phyloP scores from a whole-genome alignment of 805 yeast species.

The Monosporozyma yasuniensis region DNA sequence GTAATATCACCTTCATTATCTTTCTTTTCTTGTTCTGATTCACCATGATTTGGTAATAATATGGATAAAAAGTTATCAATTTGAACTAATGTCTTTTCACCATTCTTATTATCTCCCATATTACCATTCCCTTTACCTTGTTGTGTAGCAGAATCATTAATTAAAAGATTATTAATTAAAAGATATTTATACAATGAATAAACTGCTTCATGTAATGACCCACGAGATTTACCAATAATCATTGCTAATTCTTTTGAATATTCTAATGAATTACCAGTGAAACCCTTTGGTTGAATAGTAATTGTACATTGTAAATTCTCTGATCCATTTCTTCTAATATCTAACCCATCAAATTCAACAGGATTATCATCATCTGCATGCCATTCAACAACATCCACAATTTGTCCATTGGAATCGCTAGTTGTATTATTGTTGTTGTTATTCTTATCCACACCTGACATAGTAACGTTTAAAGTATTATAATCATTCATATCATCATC shows the following conservation, averaged over 20 bases:
- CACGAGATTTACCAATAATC: slow-evolving; percentile 66
- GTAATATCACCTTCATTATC: slow-evolving; percentile 5
- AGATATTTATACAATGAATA: slow-evolving; percentile 74
- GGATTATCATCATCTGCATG: slow-evolving; percentile 51
- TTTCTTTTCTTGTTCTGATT: too few relatives aligned
- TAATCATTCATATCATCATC: not conserved
- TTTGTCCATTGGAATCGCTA: slow-evolving; percentile 5
- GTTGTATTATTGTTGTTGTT: not conserved
- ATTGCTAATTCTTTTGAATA: slow-evolving; percentile 58
- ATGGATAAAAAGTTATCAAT: slow-evolving; percentile 40
- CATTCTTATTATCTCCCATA: slow-evolving; percentile 26
- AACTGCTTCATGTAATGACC: slow-evolving; percentile 79
- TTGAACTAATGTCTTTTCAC: slow-evolving; percentile 45
- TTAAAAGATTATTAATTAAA: slow-evolving; percentile 51
- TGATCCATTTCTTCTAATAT: slow-evolving; percentile 70
- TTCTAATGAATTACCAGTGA: slow-evolving; percentile 51
- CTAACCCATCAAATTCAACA: slow-evolving; percentile 79
- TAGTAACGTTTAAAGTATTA: not conserved
- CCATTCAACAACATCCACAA: slow-evolving; percentile 63
- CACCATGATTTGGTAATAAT: slow-evolving; percentile 28
- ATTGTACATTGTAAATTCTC: slow-evolving; percentile 58
- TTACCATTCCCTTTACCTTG: slow-evolving; percentile 3
- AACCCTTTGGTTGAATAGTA: slow-evolving; percentile 72
- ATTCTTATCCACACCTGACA: not conserved
- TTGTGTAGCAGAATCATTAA: slow-evolving; percentile 14